These are phyloP conservation scores for Globisporangium abappressorium DNA, from an alignment of 352 stramenopile species.

Conservation along the genomic window DNA sequence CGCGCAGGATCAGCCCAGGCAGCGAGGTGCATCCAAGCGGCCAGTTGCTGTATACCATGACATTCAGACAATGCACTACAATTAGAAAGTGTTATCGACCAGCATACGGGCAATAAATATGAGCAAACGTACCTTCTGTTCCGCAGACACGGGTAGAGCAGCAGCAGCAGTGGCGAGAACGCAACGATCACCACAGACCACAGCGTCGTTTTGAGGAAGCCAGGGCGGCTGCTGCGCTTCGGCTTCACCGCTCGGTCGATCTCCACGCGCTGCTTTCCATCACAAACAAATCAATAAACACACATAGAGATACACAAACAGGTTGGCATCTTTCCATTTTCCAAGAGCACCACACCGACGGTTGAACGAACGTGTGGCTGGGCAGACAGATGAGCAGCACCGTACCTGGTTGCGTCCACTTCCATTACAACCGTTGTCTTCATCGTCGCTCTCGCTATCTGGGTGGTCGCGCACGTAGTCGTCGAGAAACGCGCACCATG, in stretches of 20 bases:
- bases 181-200: conserved; percentile 53
- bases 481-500: conserved; percentile 62
- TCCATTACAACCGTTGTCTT: conserved; percentile 20
- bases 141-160: conserved; percentile 52
- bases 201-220: conserved; percentile 48
- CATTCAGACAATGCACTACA: background rate
- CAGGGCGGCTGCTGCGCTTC: conserved; percentile 8
- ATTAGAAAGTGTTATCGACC: background rate
- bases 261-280: conserved; percentile 6
- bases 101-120: background rate
- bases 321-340: background rate
- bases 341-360: background rate
- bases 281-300: background rate
- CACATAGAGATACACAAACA: background rate
- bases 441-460: conserved; percentile 35
- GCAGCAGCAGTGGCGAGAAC: conserved; percentile 55
- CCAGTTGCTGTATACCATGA: conserved; percentile 47
- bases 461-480: conserved; percentile 65
- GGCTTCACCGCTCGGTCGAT: conserved; percentile 13
- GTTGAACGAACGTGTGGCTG: background rate
- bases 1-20: conserved; percentile 39
- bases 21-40: conserved; percentile 62
- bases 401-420: conserved; percentile 3
- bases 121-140: conserved; percentile 41
- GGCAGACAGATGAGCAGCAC: background rate